Conservation (phyloP, 2,329 filamentous ascomycete species). For the Talaromyces pinophilus region DNA sequence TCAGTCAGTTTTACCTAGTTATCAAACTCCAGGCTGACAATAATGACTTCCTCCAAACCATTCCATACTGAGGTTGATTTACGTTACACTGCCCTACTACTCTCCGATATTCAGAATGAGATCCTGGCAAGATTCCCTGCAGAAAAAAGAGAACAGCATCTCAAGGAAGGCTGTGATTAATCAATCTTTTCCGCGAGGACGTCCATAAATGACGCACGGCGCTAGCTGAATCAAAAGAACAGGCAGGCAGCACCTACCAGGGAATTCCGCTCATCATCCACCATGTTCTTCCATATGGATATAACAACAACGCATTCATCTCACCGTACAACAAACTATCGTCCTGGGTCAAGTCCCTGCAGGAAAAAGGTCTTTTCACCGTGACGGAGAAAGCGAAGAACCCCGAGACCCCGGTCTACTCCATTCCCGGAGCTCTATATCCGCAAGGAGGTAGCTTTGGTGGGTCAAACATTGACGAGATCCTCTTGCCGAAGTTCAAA, state of each 20-base stretch:
- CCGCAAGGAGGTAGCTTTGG: background rate
- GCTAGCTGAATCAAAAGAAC: background rate
- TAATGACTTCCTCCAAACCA: background rate
- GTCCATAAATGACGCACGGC: background rate
- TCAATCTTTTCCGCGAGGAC: background rate
- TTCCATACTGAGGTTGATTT: slow-evolving; percentile 2
- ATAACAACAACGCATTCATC: slow-evolving; percentile 6
- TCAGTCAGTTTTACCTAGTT: background rate
- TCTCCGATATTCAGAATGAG: slow-evolving; percentile 7
- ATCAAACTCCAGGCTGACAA: background rate
- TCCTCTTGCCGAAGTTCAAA: slow-evolving; percentile 5
- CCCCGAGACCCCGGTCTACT: background rate
- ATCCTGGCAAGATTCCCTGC: background rate
- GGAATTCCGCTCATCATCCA: slow-evolving; percentile 6
- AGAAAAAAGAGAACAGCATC: background rate
- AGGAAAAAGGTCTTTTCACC: slow-evolving; percentile 2
- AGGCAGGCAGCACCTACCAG: background rate
- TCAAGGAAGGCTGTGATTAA: background rate
- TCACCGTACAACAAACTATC: slow-evolving; percentile 8
- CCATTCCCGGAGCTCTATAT: background rate
- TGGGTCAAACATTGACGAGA: background rate
- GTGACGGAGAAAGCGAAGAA: slow-evolving; percentile 4
- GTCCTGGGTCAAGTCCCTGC: slow-evolving; percentile 7
- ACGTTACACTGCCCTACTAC: slow-evolving; percentile 1
- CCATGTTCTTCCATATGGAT: slow-evolving; percentile 1